These are phyloP conservation scores for Macrophomina phaseolina DNA, from an alignment of 2,329 filamentous ascomycete genomes.

Conservation along the genomic window DNA sequence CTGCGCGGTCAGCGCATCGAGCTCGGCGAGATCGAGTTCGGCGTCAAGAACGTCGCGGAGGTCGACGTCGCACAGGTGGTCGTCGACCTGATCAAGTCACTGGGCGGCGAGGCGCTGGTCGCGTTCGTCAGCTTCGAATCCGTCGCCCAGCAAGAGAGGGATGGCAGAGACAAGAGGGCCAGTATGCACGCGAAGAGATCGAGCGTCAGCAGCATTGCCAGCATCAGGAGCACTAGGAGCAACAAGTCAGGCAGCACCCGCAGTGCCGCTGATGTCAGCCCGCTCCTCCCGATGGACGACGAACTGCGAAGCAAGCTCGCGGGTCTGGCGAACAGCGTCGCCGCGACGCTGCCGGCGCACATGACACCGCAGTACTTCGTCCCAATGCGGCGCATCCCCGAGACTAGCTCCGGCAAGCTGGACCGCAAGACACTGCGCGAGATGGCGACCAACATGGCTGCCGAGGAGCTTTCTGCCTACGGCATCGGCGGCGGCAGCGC, in stretches of 20 bases:
- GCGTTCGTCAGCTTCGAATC: background rate
- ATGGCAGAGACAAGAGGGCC: background rate
- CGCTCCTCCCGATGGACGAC: background rate
- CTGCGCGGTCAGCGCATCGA: constrained; percentile 54
- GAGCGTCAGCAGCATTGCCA: constrained; percentile 32
- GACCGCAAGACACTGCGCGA: background rate
- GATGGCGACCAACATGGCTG: background rate
- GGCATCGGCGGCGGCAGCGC: background rate
- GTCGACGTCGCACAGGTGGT: background rate
- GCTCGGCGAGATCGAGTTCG: constrained; percentile 53
- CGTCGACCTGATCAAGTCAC: background rate
- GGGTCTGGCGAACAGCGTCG: background rate
- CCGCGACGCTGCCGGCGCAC: background rate
- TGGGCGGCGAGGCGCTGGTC: background rate
- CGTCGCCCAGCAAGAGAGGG: background rate
- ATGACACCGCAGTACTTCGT: background rate
- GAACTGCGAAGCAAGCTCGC: background rate
- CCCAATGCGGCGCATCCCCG: background rate
- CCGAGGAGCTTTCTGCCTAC: background rate
- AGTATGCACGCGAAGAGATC: constrained; percentile 28
- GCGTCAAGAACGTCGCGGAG: constrained; percentile 36
- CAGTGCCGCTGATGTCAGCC: background rate
- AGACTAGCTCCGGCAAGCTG: background rate
- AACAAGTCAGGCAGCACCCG: constrained; percentile 30
- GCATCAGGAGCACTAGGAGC: constrained; percentile 28